Evolutionary conservation across 2,329 filamentous ascomycete genomes (phyloP).

Genomic region (Coniella lustricola): DNA sequence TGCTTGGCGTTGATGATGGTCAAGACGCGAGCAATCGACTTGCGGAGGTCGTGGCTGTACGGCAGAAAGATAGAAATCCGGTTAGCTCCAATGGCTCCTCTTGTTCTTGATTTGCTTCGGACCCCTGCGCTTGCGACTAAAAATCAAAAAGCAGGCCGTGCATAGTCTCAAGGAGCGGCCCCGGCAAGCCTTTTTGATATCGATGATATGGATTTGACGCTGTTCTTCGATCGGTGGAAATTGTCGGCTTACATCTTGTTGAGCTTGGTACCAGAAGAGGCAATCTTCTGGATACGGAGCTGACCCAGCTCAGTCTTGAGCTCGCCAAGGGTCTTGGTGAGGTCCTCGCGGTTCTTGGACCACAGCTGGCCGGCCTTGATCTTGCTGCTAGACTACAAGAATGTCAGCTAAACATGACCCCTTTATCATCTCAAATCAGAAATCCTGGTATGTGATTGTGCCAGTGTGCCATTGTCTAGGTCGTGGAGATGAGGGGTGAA

Average conservation of each 20-base stretch:
- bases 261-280: slow-evolving; percentile 90
- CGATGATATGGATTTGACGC: slow-evolving; percentile 7
- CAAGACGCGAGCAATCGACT: slow-evolving; percentile 97
- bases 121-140: slow-evolving; percentile 7
- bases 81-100: slow-evolving; percentile 3
- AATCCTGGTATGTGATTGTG: slow-evolving; percentile 20
- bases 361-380: slow-evolving; percentile 97
- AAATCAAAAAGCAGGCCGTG: slow-evolving; percentile 6
- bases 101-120: slow-evolving; percentile 3
- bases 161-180: not conserved
- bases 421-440: not conserved
- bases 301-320: slow-evolving; percentile 94
- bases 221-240: slow-evolving; percentile 9
- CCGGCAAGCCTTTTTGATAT: not conserved
- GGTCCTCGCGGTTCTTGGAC: slow-evolving; percentile 99
- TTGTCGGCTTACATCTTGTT: slow-evolving; percentile 76
- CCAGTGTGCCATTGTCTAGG: not conserved
- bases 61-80: slow-evolving; percentile 19
- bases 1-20: slow-evolving; percentile 99
- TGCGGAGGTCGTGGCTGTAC: slow-evolving; percentile 91
- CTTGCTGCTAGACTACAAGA: slow-evolving; percentile 52
- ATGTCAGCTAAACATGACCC: slow-evolving; percentile 25
- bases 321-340: slow-evolving; percentile 90
- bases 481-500: not conserved
- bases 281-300: slow-evolving; percentile 97